These are phyloP conservation scores for Solanum chacoense DNA, from an alignment of 305 asterid species.

Conservation along the genomic window DNA sequence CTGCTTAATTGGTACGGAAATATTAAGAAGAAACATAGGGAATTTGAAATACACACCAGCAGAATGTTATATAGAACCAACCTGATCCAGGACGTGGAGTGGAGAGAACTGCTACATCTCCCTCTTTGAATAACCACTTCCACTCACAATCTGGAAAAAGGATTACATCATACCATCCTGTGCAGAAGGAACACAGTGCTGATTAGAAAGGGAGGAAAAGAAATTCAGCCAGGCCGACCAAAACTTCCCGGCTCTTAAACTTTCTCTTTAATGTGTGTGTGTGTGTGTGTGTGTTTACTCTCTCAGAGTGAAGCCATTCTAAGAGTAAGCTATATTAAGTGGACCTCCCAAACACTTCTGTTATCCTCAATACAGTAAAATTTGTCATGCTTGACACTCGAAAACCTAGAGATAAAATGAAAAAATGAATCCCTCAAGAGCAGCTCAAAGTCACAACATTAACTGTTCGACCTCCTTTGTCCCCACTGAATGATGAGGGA, in stretches of 20 bases:
- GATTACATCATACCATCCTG: constrained; percentile 98
- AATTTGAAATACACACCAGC: constrained; percentile 9
- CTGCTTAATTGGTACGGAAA: constrained; percentile 29
- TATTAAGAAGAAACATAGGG: not conserved
- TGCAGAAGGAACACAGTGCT: constrained; percentile 7
- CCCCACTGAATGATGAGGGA: not conserved
- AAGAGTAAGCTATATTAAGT: not conserved
- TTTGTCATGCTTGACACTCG: not conserved
- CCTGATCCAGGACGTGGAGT: constrained; percentile 91
- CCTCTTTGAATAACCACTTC: constrained; percentile 94
- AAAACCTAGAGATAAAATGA: not conserved
- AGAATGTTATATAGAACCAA: constrained; percentile 10
- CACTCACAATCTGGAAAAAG: constrained; percentile 58
- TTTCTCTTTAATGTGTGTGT: not conserved
- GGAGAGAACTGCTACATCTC: constrained; percentile 97
- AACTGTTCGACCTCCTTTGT: not conserved
- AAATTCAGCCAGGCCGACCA: not conserved
- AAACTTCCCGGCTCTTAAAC: not conserved
- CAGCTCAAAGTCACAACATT: not conserved
- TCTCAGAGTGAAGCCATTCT: not conserved
- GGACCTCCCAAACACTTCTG: not conserved
- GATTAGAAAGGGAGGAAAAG: constrained; percentile 5
- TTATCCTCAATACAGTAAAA: not conserved
- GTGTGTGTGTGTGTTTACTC: not conserved
- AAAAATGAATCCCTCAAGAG: not conserved